Percentiles rank a stretch among this genome's conserved stretches.
Conservation (phyloP, 129 eudicot genomes). For the Tanacetum coccineum region DNA sequence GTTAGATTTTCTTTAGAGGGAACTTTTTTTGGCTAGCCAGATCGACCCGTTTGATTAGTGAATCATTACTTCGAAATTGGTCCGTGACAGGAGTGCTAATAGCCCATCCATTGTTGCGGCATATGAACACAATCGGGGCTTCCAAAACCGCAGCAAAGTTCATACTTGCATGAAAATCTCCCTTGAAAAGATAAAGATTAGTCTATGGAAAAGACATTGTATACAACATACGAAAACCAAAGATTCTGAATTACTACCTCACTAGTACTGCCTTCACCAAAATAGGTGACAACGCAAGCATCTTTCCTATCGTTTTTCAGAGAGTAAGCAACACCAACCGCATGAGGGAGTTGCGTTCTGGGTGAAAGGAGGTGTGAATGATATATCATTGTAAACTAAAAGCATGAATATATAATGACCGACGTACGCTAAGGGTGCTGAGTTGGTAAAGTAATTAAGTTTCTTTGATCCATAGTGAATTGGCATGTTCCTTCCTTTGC, state of each 20-base stretch:
- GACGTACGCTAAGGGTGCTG: slow-evolving; percentile 61
- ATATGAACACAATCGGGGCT: slow-evolving; percentile 49
- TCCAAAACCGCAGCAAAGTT: slow-evolving; percentile 81
- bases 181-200: slow-evolving; percentile 28
- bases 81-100: slow-evolving; percentile 62
- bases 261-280: slow-evolving; percentile 70
- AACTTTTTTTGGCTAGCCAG: too few species aligned
- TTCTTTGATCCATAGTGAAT: slow-evolving; percentile 53
- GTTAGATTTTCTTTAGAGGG: neutral
- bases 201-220: neutral
- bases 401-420: neutral
- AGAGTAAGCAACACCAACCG: slow-evolving; percentile 72
- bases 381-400: neutral
- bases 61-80: slow-evolving; percentile 56
- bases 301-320: slow-evolving; percentile 55
- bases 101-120: slow-evolving; percentile 81
- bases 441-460: slow-evolving; percentile 50
- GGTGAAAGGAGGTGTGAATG: neutral
- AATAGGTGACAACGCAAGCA: slow-evolving; percentile 60
- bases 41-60: too few species aligned
- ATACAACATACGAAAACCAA: neutral
- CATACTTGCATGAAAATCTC: slow-evolving; percentile 69
- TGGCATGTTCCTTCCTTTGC: slow-evolving; percentile 77
- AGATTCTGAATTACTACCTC: slow-evolving; percentile 35
- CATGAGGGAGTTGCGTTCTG: slow-evolving; percentile 76